These are phyloP conservation scores for Crucihimalaya himalaica DNA, from an alignment of 345 rosid species.

Conservation along the genomic window DNA sequence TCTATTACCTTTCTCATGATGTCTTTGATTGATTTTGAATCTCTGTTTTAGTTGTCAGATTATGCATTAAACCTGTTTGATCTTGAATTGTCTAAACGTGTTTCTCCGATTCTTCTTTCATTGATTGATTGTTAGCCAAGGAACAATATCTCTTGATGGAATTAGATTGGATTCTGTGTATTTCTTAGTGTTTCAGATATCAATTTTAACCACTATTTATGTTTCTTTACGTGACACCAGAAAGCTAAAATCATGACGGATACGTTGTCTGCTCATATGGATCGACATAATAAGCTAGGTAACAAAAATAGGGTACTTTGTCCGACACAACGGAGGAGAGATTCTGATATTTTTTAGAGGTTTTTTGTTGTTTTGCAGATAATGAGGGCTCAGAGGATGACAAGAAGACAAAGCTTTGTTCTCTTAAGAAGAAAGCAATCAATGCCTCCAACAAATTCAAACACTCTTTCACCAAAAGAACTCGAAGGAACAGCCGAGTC, in stretches of 20 bases:
- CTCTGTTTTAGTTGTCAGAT: not conserved
- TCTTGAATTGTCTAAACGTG: constrained; percentile 5
- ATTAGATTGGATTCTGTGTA: not conserved
- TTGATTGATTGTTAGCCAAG: constrained; percentile 34
- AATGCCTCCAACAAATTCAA: constrained; percentile 78
- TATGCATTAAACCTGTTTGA: constrained; percentile 5
- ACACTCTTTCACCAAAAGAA: constrained; percentile 65
- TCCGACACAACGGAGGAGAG: not conserved
- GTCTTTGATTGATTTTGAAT: not conserved
- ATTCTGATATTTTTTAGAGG: not conserved
- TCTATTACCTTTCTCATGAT: not conserved
- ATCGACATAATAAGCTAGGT: constrained; percentile 51
- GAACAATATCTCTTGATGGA: not conserved
- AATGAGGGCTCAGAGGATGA: constrained; percentile 63
- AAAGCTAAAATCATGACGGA: constrained; percentile 47
- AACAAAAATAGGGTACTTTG: too few species aligned
- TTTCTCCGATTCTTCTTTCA: constrained; percentile 12
- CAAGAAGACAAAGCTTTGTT: constrained; percentile 66
- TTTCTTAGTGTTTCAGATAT: constrained; percentile 5
- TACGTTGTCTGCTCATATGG: constrained; percentile 46
- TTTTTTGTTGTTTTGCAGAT: constrained; percentile 26
- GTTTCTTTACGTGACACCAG: constrained; percentile 35
- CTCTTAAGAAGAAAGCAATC: constrained; percentile 80
- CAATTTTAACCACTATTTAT: not conserved
- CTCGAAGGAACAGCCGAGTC: constrained; percentile 68